Evolutionary conservation across 2,329 filamentous ascomycete species (phyloP), one percentile per base, ranked within the genome.

Genomic region (Talaromyces amestolkiae): DNA sequence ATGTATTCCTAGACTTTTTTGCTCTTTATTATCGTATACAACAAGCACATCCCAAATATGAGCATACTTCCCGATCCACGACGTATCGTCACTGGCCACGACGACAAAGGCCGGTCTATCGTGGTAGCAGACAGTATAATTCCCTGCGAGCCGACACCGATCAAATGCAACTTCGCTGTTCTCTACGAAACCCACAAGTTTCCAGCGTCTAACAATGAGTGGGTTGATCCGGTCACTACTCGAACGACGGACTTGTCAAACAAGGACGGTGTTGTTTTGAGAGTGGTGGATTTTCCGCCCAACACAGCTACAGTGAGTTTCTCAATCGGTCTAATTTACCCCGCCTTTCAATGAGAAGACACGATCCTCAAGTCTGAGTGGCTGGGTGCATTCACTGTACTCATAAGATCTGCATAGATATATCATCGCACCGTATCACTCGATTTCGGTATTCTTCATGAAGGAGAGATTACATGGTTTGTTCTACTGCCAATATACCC

Each of bases 271-370:
- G 43, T 64, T 33, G 54, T 64, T 7, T 35, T 64, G 35, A 37
- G 62, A 47, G 62, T 64, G n/a, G 62, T 64, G 10, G 62, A 64
- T 51, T 64, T 64, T 43, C 41, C 54, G 15, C 51, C 62, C 1
- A 51, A 64, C 22, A 59, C 54, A 11, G 54, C 43, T 43, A 64
- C 62, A 13, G 62, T 64, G 56, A 35, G 61, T 19, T 5, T 27
- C 5, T 49, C 11, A 9, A 9, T 35, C 5, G 4, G 13, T 35
- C 39, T 24, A 7, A n/a, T 53, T 33, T 45, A 7, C 24, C 17
- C 22, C 17, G 33, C 39, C 13, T 61, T 10, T 37, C 15, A n/a
- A 6, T 15, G 5, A 27, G 22, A 53, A 37, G 27, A 37, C 35
- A 37, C 9, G 35, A 37, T 11, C 9, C 8, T 10, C 9, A 37